Conservation (phyloP, 2,329 filamentous ascomycete species). For the Xylariomycetidae sp. region DNA sequence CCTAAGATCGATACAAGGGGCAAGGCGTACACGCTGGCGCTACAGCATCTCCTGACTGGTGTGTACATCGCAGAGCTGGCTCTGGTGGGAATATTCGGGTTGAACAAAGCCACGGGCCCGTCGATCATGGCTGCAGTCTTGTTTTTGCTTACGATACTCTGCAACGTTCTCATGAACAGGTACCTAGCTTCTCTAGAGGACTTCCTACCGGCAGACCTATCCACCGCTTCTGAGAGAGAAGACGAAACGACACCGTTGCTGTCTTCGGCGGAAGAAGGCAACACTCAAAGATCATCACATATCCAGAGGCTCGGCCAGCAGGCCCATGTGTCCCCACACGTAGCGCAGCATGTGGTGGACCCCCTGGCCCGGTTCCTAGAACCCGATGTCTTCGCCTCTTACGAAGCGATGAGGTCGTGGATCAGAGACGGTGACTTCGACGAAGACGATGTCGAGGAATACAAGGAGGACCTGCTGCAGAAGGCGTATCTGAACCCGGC, state of each 20-base stretch:
- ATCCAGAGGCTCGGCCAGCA: conserved; percentile 19
- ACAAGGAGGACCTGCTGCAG: conserved; percentile 22
- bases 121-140: conserved; percentile 58
- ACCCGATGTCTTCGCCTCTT: conserved; percentile 21
- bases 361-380: conserved; percentile 24
- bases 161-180: conserved; percentile 43
- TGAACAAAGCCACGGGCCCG: conserved; percentile 53
- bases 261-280: conserved; percentile 21
- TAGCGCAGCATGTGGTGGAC: conserved; percentile 17
- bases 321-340: conserved; percentile 11
- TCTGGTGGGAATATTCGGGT: conserved; percentile 65
- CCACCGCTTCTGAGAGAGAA: conserved; percentile 8
- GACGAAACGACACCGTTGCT: conserved; percentile 23
- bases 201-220: conserved; percentile 20
- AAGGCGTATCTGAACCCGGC: conserved; percentile 26
- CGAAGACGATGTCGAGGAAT: conserved; percentile 15
- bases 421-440: conserved; percentile 12
- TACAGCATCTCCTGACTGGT: conserved; percentile 68
- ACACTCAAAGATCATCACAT: conserved; percentile 9
- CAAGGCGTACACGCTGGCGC: conserved; percentile 63
- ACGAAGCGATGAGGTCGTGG: conserved; percentile 22
- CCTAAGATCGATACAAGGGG: conserved; percentile 70
- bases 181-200: conserved; percentile 26
- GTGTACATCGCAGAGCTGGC: conserved; percentile 66
- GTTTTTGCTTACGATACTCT: conserved; percentile 56